Base-by-base conservation (phyloP, 2,329 filamentous ascomycete genomes). In the Fusarium pseudoanthophilum region DNA sequence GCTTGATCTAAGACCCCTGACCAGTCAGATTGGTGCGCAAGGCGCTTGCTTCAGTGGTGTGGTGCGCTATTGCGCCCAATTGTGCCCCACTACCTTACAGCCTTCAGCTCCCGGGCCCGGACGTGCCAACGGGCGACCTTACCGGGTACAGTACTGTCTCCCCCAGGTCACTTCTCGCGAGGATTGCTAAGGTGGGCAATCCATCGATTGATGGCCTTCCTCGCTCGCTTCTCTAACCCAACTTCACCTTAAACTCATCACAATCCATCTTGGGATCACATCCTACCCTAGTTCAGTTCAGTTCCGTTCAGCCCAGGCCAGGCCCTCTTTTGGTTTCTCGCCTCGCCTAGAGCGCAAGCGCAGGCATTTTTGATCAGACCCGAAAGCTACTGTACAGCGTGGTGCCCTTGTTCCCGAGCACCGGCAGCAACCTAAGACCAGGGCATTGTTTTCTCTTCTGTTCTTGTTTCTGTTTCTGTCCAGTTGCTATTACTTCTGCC, bases 11-110 rank as follows among this genome's bases (percentile, higher is more conserved):
- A 59, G 59, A 53, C 42, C 48, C 67, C 64, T 71, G 73, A 74
- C 80, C 80, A 81, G 79, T 82, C 78, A 69, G 75, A 81, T 78
- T 75, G 76, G 75, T 71, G 77, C 74, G 75, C 73, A 77, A 80
- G 78, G 79, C 80, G 80, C 80, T 82, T 81, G 78, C 77, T 80
- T 79, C 77, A 79, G 78, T 77, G 73, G 76, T 78, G 76, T 77
- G 76, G 72, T 78, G 72, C 73, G 62, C 76, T 78, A 75, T 59
- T 73, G 67, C 63, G 59, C 62, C 63, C 70, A 64, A 57, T 51
- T 74, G 55, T 56, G 60, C 60, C 72, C 72, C 72, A 69, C 69
- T 45, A 45, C 11, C 11, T 65, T 62, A 61, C 57, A 55, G 43
- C 53, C 71, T 66, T 52, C 66, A 70, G 66, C 60, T 60, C 65